Conservation (phyloP, 371 early-diverging fungal genomes). For the Thermomucor indicae-seudaticae region DNA sequence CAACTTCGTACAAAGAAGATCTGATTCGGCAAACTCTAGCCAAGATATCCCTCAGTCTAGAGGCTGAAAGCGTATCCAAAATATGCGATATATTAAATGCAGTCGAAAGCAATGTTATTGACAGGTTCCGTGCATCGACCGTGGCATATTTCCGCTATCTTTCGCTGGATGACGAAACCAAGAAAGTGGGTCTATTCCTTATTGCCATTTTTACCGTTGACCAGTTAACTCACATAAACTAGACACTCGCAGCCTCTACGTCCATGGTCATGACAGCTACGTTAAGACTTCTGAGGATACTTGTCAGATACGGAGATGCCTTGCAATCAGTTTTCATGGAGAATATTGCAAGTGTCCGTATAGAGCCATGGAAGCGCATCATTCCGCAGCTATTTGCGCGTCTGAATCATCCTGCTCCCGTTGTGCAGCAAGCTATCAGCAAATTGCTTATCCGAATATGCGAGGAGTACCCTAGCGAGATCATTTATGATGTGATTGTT, state of each 20-base stretch:
- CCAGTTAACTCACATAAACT: neutral
- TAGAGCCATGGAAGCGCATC: slow-evolving; percentile 67
- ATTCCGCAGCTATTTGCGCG: slow-evolving; percentile 79
- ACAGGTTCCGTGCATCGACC: slow-evolving; percentile 22
- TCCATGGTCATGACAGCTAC: slow-evolving; percentile 57
- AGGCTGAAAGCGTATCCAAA: neutral
- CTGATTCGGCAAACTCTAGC: too few species aligned
- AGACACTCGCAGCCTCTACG: slow-evolving; percentile 6
- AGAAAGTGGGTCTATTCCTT: slow-evolving; percentile 10
- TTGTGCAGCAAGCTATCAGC: slow-evolving; percentile 49
- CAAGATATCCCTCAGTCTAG: too few species aligned
- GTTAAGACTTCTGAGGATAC: slow-evolving; percentile 59
- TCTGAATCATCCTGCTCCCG: slow-evolving; percentile 60
- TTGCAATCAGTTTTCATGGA: slow-evolving; percentile 36
- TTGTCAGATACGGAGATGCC: slow-evolving; percentile 61
- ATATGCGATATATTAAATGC: slow-evolving; percentile 13
- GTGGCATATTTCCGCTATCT: slow-evolving; percentile 34
- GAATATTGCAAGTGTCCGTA: slow-evolving; percentile 40
- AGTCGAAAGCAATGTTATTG: slow-evolving; percentile 17
- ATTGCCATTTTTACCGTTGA: neutral
- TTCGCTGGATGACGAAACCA: slow-evolving; percentile 17
- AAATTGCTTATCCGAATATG: slow-evolving; percentile 59
- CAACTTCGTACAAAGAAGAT: neutral
- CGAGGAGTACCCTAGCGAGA: slow-evolving; percentile 54
- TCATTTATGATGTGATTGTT: slow-evolving; percentile 71